Percentiles rank a stretch among this genome's conserved stretches.
These are phyloP conservation scores for Mortierella sp. DNA, from an alignment of 371 early-diverging fungal species.

Conservation along the genomic window DNA sequence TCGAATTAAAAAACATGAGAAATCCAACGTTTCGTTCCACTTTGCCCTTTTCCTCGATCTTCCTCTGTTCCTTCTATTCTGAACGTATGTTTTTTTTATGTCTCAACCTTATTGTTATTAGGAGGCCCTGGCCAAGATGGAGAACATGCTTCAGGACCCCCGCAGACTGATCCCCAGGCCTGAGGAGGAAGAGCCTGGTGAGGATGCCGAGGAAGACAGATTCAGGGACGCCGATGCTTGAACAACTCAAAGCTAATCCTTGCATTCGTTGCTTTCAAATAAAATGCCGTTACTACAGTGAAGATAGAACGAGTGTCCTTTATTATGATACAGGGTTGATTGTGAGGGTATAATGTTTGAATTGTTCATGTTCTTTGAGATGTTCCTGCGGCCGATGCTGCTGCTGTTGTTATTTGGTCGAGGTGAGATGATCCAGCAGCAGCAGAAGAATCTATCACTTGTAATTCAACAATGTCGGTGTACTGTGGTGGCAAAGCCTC, in stretches of 20 bases:
- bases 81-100: not conserved
- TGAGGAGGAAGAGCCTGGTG: conserved; percentile 30
- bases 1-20: not conserved
- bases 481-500: conserved; percentile 44
- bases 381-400: not conserved
- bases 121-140: conserved; percentile 47
- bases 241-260: not conserved
- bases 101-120: conserved; percentile 5
- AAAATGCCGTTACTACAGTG: not conserved
- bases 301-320: not conserved
- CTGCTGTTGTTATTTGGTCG: not conserved
- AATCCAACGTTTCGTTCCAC: not conserved
- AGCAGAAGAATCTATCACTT: not conserved
- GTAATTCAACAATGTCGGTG: not conserved
- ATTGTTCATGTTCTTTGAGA: not conserved
- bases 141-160: conserved; percentile 46
- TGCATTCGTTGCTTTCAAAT: not conserved
- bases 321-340: not conserved
- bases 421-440: not conserved
- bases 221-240: conserved; percentile 11
- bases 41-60: not conserved
- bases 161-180: conserved; percentile 19
- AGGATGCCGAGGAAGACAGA: conserved; percentile 46
- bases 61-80: not conserved
- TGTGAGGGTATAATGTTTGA: not conserved